Evolutionary conservation across 2,329 filamentous ascomycete genomes (phyloP).

Genomic region (Monilinia fructigena): DNA sequence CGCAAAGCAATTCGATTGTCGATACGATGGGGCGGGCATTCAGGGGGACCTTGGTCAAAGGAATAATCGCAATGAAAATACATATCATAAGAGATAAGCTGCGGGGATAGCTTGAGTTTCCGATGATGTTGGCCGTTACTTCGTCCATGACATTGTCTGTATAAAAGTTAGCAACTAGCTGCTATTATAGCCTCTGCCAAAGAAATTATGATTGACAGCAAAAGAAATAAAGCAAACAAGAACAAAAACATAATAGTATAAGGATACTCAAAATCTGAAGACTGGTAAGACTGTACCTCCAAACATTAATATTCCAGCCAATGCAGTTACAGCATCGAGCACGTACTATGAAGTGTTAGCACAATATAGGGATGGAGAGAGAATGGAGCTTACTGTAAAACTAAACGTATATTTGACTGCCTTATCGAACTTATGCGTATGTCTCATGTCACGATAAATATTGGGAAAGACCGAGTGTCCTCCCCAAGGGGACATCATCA

Average conservation of each 20-base stretch:
- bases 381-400: slow-evolving; percentile 64
- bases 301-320: slow-evolving; percentile 90
- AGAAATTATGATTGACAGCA: background rate
- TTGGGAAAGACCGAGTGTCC: slow-evolving; percentile 74
- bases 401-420: slow-evolving; percentile 78
- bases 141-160: slow-evolving; percentile 66
- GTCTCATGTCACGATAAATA: slow-evolving; percentile 73
- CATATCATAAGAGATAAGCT: slow-evolving; percentile 76
- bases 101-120: slow-evolving; percentile 69
- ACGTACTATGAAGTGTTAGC: slow-evolving; percentile 55
- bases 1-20: slow-evolving; percentile 77
- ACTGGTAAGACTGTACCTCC: slow-evolving; percentile 46
- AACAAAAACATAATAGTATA: background rate
- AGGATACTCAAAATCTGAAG: background rate
- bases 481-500: slow-evolving; percentile 82
- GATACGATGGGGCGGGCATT: slow-evolving; percentile 85
- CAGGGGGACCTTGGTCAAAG: slow-evolving; percentile 90
- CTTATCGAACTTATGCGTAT: slow-evolving; percentile 66
- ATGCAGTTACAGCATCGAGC: slow-evolving; percentile 77
- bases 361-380: background rate
- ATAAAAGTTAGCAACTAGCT: background rate
- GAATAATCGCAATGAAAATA: slow-evolving; percentile 86
- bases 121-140: slow-evolving; percentile 86
- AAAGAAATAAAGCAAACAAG: background rate
- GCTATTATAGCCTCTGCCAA: background rate